Conservation (phyloP, 768 basidiomycete species). For the Kwoniella heveanensis region DNA sequence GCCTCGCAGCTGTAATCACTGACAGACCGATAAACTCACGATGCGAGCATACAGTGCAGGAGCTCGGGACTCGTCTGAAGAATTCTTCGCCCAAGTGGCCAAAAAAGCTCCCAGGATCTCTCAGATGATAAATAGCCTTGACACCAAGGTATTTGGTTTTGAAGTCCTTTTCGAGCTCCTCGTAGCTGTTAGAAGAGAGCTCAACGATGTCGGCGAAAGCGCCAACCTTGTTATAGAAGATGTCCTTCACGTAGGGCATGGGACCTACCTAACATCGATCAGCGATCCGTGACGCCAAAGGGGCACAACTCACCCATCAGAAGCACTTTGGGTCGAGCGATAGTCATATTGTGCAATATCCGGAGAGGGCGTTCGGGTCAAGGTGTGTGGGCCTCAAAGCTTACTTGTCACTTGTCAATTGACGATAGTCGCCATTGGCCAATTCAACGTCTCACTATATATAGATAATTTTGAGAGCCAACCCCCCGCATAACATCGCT, state of each 20-base stretch:
- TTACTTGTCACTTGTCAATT: too few species aligned
- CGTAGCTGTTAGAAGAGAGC: not conserved
- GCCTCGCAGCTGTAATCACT: not conserved
- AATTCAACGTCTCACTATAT: too few species aligned
- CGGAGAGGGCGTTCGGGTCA: too few species aligned
- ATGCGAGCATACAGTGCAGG: constrained; percentile 20
- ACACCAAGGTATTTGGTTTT: constrained; percentile 18
- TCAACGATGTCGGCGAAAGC: constrained; percentile 26
- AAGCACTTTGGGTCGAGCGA: not conserved
- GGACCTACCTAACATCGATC: constrained; percentile 11
- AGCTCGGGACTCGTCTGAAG: constrained; percentile 11
- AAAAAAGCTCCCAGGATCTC: constrained; percentile 12
- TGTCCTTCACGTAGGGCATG: constrained; percentile 18
- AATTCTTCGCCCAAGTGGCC: constrained; percentile 18
- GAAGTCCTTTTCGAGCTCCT: constrained; percentile 18
- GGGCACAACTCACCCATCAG: not conserved
- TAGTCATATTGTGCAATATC: not conserved
- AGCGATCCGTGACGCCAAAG: not conserved
- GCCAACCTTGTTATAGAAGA: constrained; percentile 16
- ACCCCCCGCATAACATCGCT: too few species aligned
- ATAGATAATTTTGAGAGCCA: too few species aligned
- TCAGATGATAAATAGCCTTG: constrained; percentile 19
- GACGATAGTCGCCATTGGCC: too few species aligned
- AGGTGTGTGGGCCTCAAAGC: too few species aligned
- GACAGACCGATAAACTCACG: constrained; percentile 7